A percentile compares a stretch with the other conserved stretches of the same genome.
phyloP scores from a whole-genome alignment of 192 early-diverging fungal species.

The Funneliformis geosporum region DNA sequence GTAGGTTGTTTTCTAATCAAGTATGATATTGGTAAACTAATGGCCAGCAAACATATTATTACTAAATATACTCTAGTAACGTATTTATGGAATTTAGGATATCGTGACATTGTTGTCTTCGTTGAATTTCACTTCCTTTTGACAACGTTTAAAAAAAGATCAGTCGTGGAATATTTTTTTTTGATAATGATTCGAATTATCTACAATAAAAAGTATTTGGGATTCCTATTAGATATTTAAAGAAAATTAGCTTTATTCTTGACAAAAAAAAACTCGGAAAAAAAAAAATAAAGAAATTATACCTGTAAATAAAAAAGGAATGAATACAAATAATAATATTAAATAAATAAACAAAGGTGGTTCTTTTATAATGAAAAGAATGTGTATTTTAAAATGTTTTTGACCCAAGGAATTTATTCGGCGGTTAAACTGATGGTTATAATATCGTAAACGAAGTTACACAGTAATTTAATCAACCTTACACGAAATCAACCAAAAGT shows the following conservation, averaged over 20 bases:
- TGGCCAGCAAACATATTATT: neutral
- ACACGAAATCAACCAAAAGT: too few species aligned
- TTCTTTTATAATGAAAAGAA: neutral
- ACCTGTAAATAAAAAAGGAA: too few species aligned
- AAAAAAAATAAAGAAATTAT: too few species aligned
- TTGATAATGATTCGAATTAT: neutral
- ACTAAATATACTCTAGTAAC: neutral
- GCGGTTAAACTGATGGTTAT: neutral
- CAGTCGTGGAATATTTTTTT: neutral
- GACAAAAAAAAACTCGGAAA: too few species aligned
- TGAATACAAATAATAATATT: too few species aligned
- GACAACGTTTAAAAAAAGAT: too few species aligned
- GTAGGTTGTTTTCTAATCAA: neutral
- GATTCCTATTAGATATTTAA: too few species aligned
- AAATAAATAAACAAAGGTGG: neutral
- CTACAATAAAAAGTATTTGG: too few species aligned
- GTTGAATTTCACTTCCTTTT: neutral
- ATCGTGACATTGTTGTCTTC: neutral
- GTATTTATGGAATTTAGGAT: slow-evolving; percentile 16
- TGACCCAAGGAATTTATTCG: neutral
- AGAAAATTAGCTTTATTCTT: too few species aligned
- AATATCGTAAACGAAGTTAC: too few species aligned
- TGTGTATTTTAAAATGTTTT: too few species aligned
- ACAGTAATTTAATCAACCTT: too few species aligned
- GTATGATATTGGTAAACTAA: neutral